These are phyloP conservation scores for Mycosarcoma mackinlayi DNA, from an alignment of 1,284 basidiomycete species.

Conservation along the genomic window DNA sequence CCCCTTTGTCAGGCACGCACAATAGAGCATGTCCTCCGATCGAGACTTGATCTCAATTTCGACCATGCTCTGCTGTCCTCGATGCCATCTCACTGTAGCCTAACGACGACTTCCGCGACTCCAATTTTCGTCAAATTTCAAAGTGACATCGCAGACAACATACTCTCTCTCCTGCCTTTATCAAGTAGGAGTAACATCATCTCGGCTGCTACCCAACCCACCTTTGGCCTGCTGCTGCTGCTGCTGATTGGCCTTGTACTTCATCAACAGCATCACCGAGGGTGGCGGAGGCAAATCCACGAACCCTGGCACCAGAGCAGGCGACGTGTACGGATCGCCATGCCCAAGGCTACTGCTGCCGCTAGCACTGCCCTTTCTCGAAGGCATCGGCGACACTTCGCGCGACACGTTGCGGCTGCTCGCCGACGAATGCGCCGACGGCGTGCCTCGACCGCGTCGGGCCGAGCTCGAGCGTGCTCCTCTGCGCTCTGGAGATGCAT, in stretches of 20 bases:
- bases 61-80: no score
- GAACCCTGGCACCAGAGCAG: slow-evolving; percentile 23
- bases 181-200: not conserved
- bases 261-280: slow-evolving; percentile 17
- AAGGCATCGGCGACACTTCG: slow-evolving; percentile 18
- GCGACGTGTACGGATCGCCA: slow-evolving; percentile 9
- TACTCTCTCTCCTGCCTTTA: no score
- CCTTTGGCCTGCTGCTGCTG: slow-evolving; percentile 6
- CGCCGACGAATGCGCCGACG: slow-evolving; percentile 1
- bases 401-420: slow-evolving; percentile 26
- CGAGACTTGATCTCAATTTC: no score
- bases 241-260: slow-evolving; percentile 28
- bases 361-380: slow-evolving; percentile 6
- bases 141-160: no score
- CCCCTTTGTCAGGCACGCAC: not conserved
- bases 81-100: no score
- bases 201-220: not conserved
- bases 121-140: no score
- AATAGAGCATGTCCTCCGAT: not conserved
- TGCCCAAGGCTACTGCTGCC: not conserved
- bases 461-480: slow-evolving; percentile 1
- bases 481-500: no score
- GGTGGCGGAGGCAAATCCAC: slow-evolving; percentile 17
- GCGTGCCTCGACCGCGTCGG: slow-evolving; percentile 6
- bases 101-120: no score